Evolutionary conservation across 176 grass and related monocot genomes (phyloP), one percentile per base, ranked within the genome.

Genomic region (Musa itinerans): DNA sequence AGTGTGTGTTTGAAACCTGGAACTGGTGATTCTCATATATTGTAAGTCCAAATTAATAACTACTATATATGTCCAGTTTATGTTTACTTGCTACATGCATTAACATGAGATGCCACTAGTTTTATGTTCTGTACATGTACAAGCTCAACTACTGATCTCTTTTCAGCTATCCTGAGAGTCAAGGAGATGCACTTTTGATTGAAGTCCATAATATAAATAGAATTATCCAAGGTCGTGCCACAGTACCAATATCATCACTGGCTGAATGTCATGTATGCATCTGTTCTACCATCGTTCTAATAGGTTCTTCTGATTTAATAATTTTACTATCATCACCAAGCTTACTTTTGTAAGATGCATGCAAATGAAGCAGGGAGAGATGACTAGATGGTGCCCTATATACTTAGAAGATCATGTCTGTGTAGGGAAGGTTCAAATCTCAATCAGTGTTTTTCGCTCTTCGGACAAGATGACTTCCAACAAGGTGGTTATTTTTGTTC

Each of bases 1-100:
- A 82, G 69, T 7, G 84, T 83, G 73, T 89, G 88, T 81, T 80
- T 98, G 79, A 88, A 87, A 78, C 88, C 88, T 54, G 94, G 94
- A 72, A 89, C 82, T 29, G 94, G 94, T 82, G 94, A 93, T 85
- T 87, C 90, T 74, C 94, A 98, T 74, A 77, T 84, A 27, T 98
- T 93, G 94, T 98, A 98, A 89, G 94, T 89, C 57, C 43, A 59
- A 70, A 49, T 62, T 22, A 4, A 17, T 50, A 78, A 48, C 55
- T 64, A 27, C 11, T 20, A 16, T 80, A 9, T 23, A 63, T 58
- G 21, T 34, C 20, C 49, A 80, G 16, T 17, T 53, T 24, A 3
- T 51, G 13, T 3, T 6, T 8, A 4, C 7, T 70, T 43, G 34
- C 34, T 43, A 43, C 4, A 43, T 14, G 69, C 48, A 21, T 76